Evolutionary conservation across 2,329 filamentous ascomycete genomes (phyloP).

Genomic region (Catunica adiposa): DNA sequence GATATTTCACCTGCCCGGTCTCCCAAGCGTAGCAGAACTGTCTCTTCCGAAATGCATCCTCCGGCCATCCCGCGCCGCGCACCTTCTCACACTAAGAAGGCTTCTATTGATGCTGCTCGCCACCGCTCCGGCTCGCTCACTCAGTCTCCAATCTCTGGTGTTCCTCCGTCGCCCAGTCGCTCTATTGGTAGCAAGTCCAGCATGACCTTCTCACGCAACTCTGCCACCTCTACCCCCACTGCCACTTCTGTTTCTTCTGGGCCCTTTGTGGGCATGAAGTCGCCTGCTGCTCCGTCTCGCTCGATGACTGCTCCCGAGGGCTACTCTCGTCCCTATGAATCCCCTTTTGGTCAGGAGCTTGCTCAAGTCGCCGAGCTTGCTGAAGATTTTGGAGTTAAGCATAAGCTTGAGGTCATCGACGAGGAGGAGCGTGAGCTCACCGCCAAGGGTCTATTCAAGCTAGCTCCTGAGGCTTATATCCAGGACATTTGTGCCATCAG

Average conservation of each 20-base stretch:
- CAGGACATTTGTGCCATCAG: constrained; percentile 59
- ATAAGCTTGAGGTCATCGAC: constrained; percentile 44
- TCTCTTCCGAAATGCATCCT: constrained; percentile 29
- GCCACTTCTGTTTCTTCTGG: constrained; percentile 3
- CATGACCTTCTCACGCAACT: constrained; percentile 17
- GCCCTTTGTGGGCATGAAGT: constrained; percentile 18
- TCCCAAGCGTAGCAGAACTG: constrained; percentile 21
- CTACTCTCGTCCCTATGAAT: constrained; percentile 24
- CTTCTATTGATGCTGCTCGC: constrained; percentile 55
- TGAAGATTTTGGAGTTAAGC: constrained; percentile 62
- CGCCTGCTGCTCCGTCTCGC: constrained; percentile 19
- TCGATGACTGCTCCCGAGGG: constrained; percentile 21
- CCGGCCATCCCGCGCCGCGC: constrained; percentile 63
- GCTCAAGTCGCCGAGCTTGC: constrained; percentile 85
- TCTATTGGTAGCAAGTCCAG: constrained; percentile 18
- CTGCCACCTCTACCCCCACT: constrained; percentile 14
- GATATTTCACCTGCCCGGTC: constrained; percentile 31
- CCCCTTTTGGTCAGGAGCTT: constrained; percentile 80
- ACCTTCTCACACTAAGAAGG: constrained; percentile 77
- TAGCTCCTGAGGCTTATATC: constrained; percentile 69
- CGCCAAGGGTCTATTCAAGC: constrained; percentile 53
- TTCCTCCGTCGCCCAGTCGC: constrained; percentile 35
- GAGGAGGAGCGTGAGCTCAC: constrained; percentile 59
- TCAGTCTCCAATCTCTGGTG: constrained; percentile 40
- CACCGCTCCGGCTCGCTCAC: constrained; percentile 39